Percentiles rank a stretch among this genome's conserved stretches.
These are phyloP conservation scores for Amphibolis antarctica DNA, from an alignment of 106 monocot genomes.

Conservation along the genomic window DNA sequence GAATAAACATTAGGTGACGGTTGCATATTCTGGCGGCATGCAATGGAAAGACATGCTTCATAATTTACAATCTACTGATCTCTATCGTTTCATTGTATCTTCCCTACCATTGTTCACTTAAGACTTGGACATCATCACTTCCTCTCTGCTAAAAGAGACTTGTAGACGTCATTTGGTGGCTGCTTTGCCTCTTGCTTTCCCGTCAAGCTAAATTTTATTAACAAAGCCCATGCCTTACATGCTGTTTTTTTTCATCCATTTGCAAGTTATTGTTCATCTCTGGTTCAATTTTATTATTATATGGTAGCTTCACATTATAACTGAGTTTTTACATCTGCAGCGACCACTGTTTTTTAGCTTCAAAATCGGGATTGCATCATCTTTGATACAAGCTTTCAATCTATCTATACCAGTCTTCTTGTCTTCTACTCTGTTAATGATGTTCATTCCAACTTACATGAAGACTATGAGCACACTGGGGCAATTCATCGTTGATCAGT, in stretches of 20 bases:
- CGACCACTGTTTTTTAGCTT: slow-evolving; percentile 90
- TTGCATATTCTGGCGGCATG: too few relatives aligned
- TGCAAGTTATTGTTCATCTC: neutral
- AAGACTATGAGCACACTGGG: slow-evolving; percentile 30
- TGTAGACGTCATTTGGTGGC: neutral
- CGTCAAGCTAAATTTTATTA: neutral
- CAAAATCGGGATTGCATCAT: slow-evolving; percentile 59
- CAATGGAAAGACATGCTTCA: too few relatives aligned
- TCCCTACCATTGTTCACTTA: too few relatives aligned
- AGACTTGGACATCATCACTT: neutral
- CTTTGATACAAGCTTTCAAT: slow-evolving; percentile 47
- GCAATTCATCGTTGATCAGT: slow-evolving; percentile 28
- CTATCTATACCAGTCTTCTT: slow-evolving; percentile 44
- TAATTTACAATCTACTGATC: too few relatives aligned
- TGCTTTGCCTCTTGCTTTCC: neutral
- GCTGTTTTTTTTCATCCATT: neutral
- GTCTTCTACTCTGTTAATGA: slow-evolving; percentile 31
- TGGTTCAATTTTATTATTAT: neutral
- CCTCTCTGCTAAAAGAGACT: too few relatives aligned
- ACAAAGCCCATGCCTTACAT: neutral
- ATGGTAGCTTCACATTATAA: neutral
- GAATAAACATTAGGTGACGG: too few relatives aligned
- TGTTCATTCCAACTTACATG: slow-evolving; percentile 39
- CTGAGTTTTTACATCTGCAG: slow-evolving; percentile 24
- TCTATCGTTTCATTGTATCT: too few relatives aligned